Percentiles rank a stretch among this genome's conserved stretches.
phyloP scores from a whole-genome alignment of 176 grass and related monocot species.

The Miscanthus lutarioriparius region DNA sequence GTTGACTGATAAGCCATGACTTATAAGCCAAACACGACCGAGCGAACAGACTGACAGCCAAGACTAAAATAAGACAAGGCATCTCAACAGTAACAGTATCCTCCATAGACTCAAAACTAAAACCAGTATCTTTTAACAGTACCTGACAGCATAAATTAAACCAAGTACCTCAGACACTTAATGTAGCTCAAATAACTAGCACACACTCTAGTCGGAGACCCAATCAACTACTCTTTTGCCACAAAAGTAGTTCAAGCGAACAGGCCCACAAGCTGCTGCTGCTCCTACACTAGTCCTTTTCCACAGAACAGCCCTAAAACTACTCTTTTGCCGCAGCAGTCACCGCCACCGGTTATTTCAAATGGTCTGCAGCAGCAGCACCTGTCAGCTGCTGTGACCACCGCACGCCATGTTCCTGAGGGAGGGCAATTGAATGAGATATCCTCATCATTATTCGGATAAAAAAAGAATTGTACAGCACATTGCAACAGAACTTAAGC shows the following conservation, averaged over 20 bases:
- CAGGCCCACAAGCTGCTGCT: constrained; percentile 26
- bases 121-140: neutral
- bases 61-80: neutral
- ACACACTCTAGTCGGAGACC: neutral
- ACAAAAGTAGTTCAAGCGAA: no score
- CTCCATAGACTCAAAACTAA: neutral
- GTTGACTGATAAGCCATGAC: no score
- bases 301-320: constrained; percentile 19
- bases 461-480: neutral
- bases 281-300: constrained; percentile 40
- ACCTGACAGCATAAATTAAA: neutral
- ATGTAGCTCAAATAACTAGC: neutral
- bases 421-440: neutral
- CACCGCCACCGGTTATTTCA: constrained; percentile 17
- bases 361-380: neutral
- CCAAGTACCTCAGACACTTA: neutral
- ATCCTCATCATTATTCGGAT: neutral
- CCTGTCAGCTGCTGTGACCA: neutral
- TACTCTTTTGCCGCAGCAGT: constrained; percentile 15
- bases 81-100: neutral
- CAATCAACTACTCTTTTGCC: no score
- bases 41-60: no score
- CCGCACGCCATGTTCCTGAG: constrained; percentile 9
- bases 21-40: no score
- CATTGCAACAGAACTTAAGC: neutral